These are phyloP conservation scores for Abrus precatorius DNA, from an alignment of 306 rosid genomes.

Conservation along the genomic window DNA sequence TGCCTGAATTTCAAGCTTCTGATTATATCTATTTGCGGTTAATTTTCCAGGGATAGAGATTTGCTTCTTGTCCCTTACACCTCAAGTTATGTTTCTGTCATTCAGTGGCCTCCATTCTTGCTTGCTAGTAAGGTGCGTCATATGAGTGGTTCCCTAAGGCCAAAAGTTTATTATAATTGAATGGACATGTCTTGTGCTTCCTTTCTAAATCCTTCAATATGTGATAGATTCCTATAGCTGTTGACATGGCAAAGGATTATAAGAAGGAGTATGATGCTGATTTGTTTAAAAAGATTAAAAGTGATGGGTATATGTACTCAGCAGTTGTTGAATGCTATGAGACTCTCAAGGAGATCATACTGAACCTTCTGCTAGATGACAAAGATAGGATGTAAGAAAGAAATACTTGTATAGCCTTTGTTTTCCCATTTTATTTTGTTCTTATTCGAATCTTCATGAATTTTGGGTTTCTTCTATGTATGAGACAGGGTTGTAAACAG, in stretches of 20 bases:
- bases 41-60: slow-evolving; percentile 81
- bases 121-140: slow-evolving; percentile 93
- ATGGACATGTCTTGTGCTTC: slow-evolving; percentile 34
- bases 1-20: slow-evolving; percentile 50
- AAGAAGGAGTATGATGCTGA: slow-evolving; percentile 80
- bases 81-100: slow-evolving; percentile 68
- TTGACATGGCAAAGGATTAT: slow-evolving; percentile 97
- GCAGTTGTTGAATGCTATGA: slow-evolving; percentile 95
- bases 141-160: slow-evolving; percentile 41
- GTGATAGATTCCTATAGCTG: slow-evolving; percentile 94
- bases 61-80: slow-evolving; percentile 84
- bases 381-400: slow-evolving; percentile 72
- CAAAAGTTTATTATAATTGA: slow-evolving; percentile 28
- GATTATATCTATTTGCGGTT: slow-evolving; percentile 42
- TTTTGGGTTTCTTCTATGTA: slow-evolving; percentile 44
- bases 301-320: slow-evolving; percentile 79
- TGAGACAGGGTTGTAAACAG: slow-evolving; percentile 61
- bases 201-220: slow-evolving; percentile 41
- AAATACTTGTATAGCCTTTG: slow-evolving; percentile 26
- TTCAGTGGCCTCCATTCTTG: slow-evolving; percentile 99
- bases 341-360: slow-evolving; percentile 73
- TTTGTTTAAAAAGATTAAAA: slow-evolving; percentile 75
- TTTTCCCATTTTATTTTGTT: slow-evolving; percentile 37
- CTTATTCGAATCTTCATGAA: slow-evolving; percentile 20
- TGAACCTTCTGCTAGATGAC: slow-evolving; percentile 61